Percentiles rank a stretch among this genome's conserved stretches.
phyloP scores from a whole-genome alignment of 1,139 yeast species.

The Yarrowia galli region DNA sequence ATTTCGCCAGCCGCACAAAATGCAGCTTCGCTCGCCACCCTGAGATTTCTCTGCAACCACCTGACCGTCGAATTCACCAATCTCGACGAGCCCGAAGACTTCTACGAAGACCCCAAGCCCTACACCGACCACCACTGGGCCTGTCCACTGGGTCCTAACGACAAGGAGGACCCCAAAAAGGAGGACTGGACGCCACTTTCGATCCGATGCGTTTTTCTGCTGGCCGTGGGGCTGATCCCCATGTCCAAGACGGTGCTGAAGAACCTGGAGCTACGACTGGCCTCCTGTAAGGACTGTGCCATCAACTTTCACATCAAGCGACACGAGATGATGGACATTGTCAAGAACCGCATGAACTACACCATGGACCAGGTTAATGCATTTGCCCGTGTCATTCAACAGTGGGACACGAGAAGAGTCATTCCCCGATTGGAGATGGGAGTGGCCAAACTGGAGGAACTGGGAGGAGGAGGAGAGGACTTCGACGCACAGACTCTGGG shows the following conservation, averaged over 20 bases:
- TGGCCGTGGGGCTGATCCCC: conserved; percentile 36
- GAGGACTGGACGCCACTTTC: conserved; percentile 33
- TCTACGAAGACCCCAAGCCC: conserved; percentile 22
- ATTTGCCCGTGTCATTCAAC: conserved; percentile 19
- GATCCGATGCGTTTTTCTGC: conserved; percentile 28
- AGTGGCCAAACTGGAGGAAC: conserved; percentile 41
- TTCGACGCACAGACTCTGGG: conserved; percentile 46
- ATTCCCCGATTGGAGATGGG: conserved; percentile 42
- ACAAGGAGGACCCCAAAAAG: conserved; percentile 8
- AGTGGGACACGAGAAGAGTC: conserved; percentile 36
- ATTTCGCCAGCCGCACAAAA: conserved; percentile 21
- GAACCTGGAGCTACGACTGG: conserved; percentile 37
- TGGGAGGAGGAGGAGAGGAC: conserved; percentile 43
- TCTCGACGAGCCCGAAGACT: conserved; percentile 24
- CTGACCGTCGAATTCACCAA: conserved; percentile 18
- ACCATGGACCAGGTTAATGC: conserved; percentile 26
- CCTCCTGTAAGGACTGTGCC: conserved; percentile 31
- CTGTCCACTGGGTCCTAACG: not conserved
- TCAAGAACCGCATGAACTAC: conserved; percentile 37
- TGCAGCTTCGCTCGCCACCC: conserved; percentile 34
- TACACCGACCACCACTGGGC: conserved; percentile 36
- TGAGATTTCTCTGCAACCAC: conserved; percentile 13
- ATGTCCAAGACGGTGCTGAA: conserved; percentile 37
- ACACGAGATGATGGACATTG: conserved; percentile 26
- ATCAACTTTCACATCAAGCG: conserved; percentile 29